phyloP scores from a whole-genome alignment of 306 rosid species.

The Mimosa bimucronata region DNA sequence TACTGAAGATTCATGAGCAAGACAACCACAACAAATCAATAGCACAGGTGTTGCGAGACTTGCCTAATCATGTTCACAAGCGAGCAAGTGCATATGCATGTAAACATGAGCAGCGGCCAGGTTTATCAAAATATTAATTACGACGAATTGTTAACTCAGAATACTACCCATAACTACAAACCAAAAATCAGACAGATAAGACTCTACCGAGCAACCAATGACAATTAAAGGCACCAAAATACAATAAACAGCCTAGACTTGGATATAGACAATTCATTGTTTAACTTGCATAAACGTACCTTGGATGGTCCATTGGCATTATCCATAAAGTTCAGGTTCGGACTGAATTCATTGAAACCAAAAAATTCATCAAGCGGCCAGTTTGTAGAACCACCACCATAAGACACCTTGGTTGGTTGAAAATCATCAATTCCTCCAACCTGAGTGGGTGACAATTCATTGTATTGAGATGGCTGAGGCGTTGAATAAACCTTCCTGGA shows the following conservation, averaged over 20 bases:
- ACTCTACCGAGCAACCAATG: slow-evolving; percentile 20
- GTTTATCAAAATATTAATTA: too few species aligned
- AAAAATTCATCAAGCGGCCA: slow-evolving; percentile 82
- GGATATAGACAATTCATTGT: background rate
- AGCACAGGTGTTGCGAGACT: background rate
- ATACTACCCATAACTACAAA: background rate
- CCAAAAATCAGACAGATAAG: slow-evolving; percentile 7
- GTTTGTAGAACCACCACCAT: slow-evolving; percentile 66
- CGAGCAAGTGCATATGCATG: background rate
- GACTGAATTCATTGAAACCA: slow-evolving; percentile 63
- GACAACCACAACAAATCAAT: background rate
- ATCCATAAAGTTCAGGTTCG: slow-evolving; percentile 63
- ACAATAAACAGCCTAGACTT: background rate
- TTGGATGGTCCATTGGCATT: slow-evolving; percentile 75
- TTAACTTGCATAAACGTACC: slow-evolving; percentile 55
- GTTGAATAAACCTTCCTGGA: slow-evolving; percentile 41
- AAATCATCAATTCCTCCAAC: slow-evolving; percentile 55
- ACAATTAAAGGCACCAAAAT: background rate
- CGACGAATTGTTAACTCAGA: too few species aligned
- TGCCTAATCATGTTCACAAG: background rate
- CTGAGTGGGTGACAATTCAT: slow-evolving; percentile 42
- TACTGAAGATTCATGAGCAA: background rate
- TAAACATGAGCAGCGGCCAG: background rate
- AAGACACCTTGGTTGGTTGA: slow-evolving; percentile 46
- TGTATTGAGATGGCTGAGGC: slow-evolving; percentile 48